Percentiles rank a stretch among this genome's conserved stretches.
Conservation (phyloP, 2,329 filamentous ascomycete genomes). For the Coleophoma cylindrospora region DNA sequence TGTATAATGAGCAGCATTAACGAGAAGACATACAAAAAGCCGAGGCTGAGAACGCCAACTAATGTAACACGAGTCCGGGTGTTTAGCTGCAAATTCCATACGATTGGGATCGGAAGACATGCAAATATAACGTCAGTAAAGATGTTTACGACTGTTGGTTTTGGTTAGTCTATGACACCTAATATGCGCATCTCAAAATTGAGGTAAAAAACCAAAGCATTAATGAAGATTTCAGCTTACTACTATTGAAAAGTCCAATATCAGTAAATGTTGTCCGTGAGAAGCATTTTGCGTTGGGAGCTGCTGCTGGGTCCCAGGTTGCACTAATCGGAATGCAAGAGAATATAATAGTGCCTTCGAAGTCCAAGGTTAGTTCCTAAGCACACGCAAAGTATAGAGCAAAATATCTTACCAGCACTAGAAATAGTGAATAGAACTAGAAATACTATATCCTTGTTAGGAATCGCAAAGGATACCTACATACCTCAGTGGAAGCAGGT, state of each 20-base stretch:
- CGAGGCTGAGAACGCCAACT: constrained; percentile 15
- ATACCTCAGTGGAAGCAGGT: background rate
- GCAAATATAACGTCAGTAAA: constrained; percentile 28
- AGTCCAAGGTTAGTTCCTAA: background rate
- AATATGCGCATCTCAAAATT: too few species aligned
- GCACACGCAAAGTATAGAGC: constrained; percentile 4
- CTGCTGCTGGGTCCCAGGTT: constrained; percentile 34
- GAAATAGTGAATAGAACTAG: constrained; percentile 34
- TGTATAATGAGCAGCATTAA: background rate
- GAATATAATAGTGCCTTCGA: constrained; percentile 36
- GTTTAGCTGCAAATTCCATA: constrained; percentile 37
- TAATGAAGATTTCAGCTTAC: constrained; percentile 17
- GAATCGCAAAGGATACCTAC: too few species aligned
- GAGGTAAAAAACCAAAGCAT: too few species aligned
- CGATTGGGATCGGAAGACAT: constrained; percentile 34
- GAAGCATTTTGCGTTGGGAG: constrained; percentile 36
- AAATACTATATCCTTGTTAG: constrained; percentile 27
- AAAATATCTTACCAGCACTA: constrained; percentile 9
- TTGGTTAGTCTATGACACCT: background rate
- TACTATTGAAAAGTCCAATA: constrained; percentile 40
- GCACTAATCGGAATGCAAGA: constrained; percentile 39
- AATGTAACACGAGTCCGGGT: constrained; percentile 33
- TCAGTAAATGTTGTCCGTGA: constrained; percentile 31
- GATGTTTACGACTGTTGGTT: constrained; percentile 14
- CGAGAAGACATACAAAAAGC: constrained; percentile 12